Conservation (phyloP, 1,284 basidiomycete genomes). For the Trametes sp. region DNA sequence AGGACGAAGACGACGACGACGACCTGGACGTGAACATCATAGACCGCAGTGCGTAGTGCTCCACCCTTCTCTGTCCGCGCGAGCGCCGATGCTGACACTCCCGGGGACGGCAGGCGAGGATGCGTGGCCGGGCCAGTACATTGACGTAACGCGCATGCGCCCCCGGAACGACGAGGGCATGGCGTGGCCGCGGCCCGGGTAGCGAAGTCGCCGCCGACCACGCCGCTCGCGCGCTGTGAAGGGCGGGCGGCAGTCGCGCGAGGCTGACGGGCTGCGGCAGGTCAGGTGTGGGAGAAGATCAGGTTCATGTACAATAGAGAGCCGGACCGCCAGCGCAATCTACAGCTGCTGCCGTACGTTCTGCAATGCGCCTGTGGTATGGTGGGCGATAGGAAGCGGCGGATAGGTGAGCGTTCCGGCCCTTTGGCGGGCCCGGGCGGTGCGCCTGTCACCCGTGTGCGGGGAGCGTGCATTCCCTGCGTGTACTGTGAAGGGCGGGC, state of each 20-base stretch:
- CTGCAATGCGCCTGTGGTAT: too few species aligned
- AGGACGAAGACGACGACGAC: constrained; percentile 70
- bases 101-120: constrained; percentile 61
- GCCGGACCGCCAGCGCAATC: not conserved
- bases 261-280: constrained; percentile 1
- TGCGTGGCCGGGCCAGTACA: constrained; percentile 73
- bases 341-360: not conserved
- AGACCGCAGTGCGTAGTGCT: constrained; percentile 68
- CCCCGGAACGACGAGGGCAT: constrained; percentile 59
- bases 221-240: not conserved
- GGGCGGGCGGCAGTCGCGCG: not conserved
- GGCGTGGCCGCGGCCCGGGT: constrained; percentile 69
- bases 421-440: not conserved
- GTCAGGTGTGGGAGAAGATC: constrained; percentile 3
- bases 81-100: constrained; percentile 19
- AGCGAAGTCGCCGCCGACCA: constrained; percentile 10
- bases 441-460: not conserved
- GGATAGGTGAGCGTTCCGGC: not conserved
- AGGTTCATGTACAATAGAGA: not conserved
- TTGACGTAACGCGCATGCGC: constrained; percentile 66
- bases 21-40: constrained; percentile 65
- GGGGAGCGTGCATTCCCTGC: too few species aligned
- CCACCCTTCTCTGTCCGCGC: constrained; percentile 19
- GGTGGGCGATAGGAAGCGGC: not conserved
- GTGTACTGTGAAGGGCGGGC: not conserved